Evolutionary conservation across 345 rosid species (phyloP), one percentile per base, ranked within the genome.

Genomic region (Arabis alpina): DNA sequence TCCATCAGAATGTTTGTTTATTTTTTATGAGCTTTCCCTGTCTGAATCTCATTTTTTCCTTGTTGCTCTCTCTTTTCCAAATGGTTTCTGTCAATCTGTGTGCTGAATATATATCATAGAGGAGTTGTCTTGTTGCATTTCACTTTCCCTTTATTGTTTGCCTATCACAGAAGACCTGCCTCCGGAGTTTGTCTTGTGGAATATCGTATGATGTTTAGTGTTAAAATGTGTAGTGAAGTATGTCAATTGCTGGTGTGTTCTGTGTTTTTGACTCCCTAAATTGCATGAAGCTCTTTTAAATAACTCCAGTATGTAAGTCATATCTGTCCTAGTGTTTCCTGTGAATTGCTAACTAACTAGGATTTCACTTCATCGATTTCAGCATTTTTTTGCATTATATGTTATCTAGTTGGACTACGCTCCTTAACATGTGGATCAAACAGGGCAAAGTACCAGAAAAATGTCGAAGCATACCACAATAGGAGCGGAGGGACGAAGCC

Each of bases 401-500:
- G 10, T 37, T 54, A 50, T 51, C 12, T 39, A 30, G 13, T 58
- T 49, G 54, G 41, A 59, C 49, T 57, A 19, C 11, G 11, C 39
- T 39, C 43, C 49, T 70, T n/a, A 57, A 70, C 51, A 8, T 71
- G 54, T 4, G 65, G 64, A 53, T 44, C 8, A 53, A 68, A 69
- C 83, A 94, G 96, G 98, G 99, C 99, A 30, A 94, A 94, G 70
- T 94, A 94, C 76, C 99, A 94, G 84, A 91, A 94, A 81, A 91
- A 94, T 76, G 96, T 91, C 1, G 98, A 94, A 87, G 96, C 98
- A 58, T 89, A 86, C 83, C 99, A 88, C 80, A 91, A 91, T 67
- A 88, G 84, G 80, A 86, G 91, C 52, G 65, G 87, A 69, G 79
- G 88, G 74, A 83, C 88, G 80, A 94, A 94, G 85, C 92, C 85